These are phyloP conservation scores for Trametes versicolor DNA, from an alignment of 1,284 basidiomycete genomes.

Conservation along the genomic window DNA sequence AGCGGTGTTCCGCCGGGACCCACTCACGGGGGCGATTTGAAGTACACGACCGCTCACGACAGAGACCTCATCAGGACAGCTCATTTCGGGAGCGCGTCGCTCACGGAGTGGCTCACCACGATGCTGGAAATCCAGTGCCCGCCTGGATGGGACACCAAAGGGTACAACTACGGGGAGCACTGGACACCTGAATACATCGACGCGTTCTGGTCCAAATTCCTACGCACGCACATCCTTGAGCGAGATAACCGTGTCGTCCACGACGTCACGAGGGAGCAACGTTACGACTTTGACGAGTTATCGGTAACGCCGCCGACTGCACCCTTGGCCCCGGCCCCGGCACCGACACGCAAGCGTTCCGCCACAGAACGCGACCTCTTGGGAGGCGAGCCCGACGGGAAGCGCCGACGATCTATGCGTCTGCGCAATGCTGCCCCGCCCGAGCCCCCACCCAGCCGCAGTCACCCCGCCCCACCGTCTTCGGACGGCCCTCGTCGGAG, in stretches of 20 bases:
- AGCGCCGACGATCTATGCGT: not conserved
- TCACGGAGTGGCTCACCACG: constrained; percentile 16
- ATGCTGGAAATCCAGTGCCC: constrained; percentile 18
- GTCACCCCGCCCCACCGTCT: too few relatives aligned
- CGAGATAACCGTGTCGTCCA: constrained; percentile 6
- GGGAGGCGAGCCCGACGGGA: not conserved
- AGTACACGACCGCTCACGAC: not conserved
- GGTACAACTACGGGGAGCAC: not conserved
- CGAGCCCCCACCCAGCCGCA: too few relatives aligned
- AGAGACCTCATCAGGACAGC: not conserved
- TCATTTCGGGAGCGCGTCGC: not conserved
- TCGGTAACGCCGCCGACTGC: not conserved
- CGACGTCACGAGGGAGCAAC: not conserved
- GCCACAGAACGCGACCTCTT: not conserved
- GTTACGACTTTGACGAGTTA: not conserved
- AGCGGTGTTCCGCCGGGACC: not conserved
- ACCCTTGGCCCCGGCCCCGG: not conserved
- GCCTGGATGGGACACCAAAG: too few relatives aligned
- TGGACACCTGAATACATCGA: constrained; percentile 5
- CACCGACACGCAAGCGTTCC: not conserved
- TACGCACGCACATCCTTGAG: constrained; percentile 5
- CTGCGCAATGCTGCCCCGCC: too few relatives aligned
- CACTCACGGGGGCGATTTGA: constrained; percentile 12
- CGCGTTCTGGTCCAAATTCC: constrained; percentile 14
- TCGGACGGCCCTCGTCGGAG: too few relatives aligned